These are phyloP conservation scores for Irpex sp. DNA, from an alignment of 1,284 basidiomycete genomes.

Conservation along the genomic window DNA sequence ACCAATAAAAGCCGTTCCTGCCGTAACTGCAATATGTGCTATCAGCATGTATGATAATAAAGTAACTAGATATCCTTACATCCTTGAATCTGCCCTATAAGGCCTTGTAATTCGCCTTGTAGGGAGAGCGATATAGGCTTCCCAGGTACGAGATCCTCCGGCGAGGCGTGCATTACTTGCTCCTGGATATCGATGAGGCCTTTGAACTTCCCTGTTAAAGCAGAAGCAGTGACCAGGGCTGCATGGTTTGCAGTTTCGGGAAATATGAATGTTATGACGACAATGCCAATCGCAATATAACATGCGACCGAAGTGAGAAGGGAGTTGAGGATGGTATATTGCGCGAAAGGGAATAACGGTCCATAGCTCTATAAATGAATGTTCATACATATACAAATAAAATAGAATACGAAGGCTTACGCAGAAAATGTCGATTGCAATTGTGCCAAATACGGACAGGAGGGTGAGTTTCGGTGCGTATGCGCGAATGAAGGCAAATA, in stretches of 20 bases:
- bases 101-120: slow-evolving; percentile 23
- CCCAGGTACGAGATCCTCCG: slow-evolving; percentile 30
- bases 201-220: slow-evolving; percentile 32
- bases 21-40: background rate
- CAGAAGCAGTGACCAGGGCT: slow-evolving; percentile 31
- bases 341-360: slow-evolving; percentile 59
- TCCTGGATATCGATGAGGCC: slow-evolving; percentile 36
- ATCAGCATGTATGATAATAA: background rate
- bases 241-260: slow-evolving; percentile 68
- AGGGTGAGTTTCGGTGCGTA: slow-evolving; percentile 59
- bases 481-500: slow-evolving; percentile 57
- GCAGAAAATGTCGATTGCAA: slow-evolving; percentile 62
- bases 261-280: slow-evolving; percentile 60
- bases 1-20: slow-evolving; percentile 33
- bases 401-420: slow-evolving; percentile 29
- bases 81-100: slow-evolving; percentile 23
- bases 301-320: slow-evolving; percentile 57
- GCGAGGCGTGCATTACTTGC: slow-evolving; percentile 35
- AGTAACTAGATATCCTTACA: slow-evolving; percentile 15
- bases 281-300: slow-evolving; percentile 60
- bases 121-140: slow-evolving; percentile 29
- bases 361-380: slow-evolving; percentile 36
- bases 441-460: slow-evolving; percentile 53
- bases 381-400: background rate
- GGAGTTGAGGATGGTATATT: slow-evolving; percentile 60